phyloP scores from a whole-genome alignment of 345 rosid genomes.

The Erysimum cheiranthoides region DNA sequence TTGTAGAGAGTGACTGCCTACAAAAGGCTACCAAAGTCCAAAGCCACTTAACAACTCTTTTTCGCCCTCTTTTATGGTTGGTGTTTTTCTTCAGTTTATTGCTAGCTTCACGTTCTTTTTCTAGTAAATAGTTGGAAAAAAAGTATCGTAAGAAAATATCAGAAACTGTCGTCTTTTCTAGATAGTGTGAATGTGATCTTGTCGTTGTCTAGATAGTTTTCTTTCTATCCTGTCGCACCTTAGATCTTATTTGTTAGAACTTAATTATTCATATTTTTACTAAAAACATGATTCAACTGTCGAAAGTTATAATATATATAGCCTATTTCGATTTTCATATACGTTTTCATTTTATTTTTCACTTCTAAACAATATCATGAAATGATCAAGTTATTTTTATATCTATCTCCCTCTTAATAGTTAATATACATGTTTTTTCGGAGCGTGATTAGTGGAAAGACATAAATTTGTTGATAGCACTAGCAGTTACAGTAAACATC shows the following conservation, averaged over 20 bases:
- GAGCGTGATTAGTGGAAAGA: no score
- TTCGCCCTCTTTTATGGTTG: not conserved
- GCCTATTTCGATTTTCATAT: not conserved
- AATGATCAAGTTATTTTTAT: not conserved
- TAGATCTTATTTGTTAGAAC: not conserved
- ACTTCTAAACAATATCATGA: no score
- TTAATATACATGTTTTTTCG: not conserved
- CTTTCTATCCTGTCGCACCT: not conserved
- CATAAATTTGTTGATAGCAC: no score
- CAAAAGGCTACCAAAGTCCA: not conserved
- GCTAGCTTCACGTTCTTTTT: not conserved
- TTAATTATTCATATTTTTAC: not conserved
- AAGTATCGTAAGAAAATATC: not conserved
- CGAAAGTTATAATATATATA: not conserved
- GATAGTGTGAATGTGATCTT: not conserved
- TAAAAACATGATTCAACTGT: not conserved
- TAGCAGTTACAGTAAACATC: no score
- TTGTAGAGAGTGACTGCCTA: not conserved
- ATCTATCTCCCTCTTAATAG: not conserved
- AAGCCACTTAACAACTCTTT: not conserved
- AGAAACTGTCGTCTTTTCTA: not conserved
- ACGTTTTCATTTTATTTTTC: not conserved
- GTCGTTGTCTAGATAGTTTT: not conserved
- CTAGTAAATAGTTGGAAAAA: not conserved
- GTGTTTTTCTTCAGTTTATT: not conserved